Percentiles rank a stretch among this genome's conserved stretches.
Conservation (phyloP, 192 early-diverging fungal species). For the Dissophora ornata region DNA sequence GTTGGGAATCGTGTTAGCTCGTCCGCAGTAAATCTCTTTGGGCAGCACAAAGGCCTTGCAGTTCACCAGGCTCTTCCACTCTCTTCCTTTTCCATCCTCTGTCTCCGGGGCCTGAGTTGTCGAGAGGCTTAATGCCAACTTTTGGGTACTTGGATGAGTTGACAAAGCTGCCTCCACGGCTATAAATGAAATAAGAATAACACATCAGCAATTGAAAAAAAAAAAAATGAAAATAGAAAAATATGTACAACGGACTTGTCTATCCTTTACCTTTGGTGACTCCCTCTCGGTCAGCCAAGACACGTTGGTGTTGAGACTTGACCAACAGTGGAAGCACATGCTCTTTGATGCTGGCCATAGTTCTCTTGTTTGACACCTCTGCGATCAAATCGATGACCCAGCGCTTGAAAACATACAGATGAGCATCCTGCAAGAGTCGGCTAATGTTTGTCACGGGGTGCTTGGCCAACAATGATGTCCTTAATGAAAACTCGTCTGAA, state of each 20-base stretch:
- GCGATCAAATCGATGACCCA: slow-evolving; percentile 91
- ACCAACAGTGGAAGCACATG: slow-evolving; percentile 91
- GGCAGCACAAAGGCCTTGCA: slow-evolving; percentile 68
- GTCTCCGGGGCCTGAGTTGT: slow-evolving; percentile 35
- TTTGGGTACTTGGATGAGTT: slow-evolving; percentile 39
- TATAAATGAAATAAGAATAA: background rate
- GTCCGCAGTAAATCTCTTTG: slow-evolving; percentile 78
- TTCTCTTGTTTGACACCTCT: slow-evolving; percentile 63
- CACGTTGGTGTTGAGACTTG: slow-evolving; percentile 83
- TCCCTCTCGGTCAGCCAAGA: slow-evolving; percentile 72
- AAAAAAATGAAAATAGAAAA: too few relatives aligned
- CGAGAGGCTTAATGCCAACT: slow-evolving; percentile 36
- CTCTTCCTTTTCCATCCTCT: slow-evolving; percentile 47
- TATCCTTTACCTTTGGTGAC: slow-evolving; percentile 67
- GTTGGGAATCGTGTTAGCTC: slow-evolving; percentile 83
- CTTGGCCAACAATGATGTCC: slow-evolving; percentile 68
- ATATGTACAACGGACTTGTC: too few relatives aligned
- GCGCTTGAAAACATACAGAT: slow-evolving; percentile 91
- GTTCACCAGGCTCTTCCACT: slow-evolving; percentile 60
- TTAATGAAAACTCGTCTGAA: slow-evolving; percentile 54
- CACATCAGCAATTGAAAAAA: too few relatives aligned
- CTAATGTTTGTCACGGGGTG: slow-evolving; percentile 86
- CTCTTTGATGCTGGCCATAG: slow-evolving; percentile 79
- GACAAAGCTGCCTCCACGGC: slow-evolving; percentile 25
- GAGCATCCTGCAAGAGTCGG: slow-evolving; percentile 88